A percentile compares a stretch with the other conserved stretches of the same genome.
phyloP scores from a whole-genome alignment of 805 yeast genomes.

The Candida nemodendra region DNA sequence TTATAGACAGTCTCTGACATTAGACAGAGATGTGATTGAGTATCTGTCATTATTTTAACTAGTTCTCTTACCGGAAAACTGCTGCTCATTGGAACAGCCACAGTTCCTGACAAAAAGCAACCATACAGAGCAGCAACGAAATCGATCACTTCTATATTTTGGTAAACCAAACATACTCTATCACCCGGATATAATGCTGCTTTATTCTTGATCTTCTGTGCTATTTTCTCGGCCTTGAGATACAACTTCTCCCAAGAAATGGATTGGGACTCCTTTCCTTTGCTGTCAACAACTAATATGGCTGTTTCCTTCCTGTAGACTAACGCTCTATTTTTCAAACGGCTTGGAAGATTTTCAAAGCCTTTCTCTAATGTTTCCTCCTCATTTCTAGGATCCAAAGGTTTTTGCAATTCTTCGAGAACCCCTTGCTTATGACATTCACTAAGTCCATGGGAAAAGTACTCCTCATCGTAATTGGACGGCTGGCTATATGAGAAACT shows the following conservation, averaged over 20 bases:
- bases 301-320: slow-evolving; percentile 68
- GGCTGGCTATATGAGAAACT: slow-evolving; percentile 12
- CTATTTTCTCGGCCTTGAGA: slow-evolving; percentile 79
- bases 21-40: slow-evolving; percentile 75
- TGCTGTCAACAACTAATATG: slow-evolving; percentile 65
- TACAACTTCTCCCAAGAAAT: slow-evolving; percentile 91
- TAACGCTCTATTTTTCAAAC: slow-evolving; percentile 70
- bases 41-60: slow-evolving; percentile 63
- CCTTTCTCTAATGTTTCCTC: slow-evolving; percentile 38
- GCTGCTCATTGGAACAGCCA: slow-evolving; percentile 90
- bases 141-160: slow-evolving; percentile 79
- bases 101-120: slow-evolving; percentile 88
- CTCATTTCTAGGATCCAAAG: slow-evolving; percentile 61
- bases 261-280: slow-evolving; percentile 74
- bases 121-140: slow-evolving; percentile 86
- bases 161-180: slow-evolving; percentile 79
- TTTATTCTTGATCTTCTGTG: slow-evolving; percentile 75
- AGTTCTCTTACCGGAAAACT: slow-evolving; percentile 69
- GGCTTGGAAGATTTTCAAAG: slow-evolving; percentile 65
- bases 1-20: slow-evolving; percentile 79
- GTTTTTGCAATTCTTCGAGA: slow-evolving; percentile 47
- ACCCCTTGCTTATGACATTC: no score
- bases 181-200: slow-evolving; percentile 76
- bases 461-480: slow-evolving; percentile 13
- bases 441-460: slow-evolving; percentile 5